These are phyloP conservation scores for Nannochloropsis salina DNA, from an alignment of 108 stramenopile genomes.

Conservation along the genomic window DNA sequence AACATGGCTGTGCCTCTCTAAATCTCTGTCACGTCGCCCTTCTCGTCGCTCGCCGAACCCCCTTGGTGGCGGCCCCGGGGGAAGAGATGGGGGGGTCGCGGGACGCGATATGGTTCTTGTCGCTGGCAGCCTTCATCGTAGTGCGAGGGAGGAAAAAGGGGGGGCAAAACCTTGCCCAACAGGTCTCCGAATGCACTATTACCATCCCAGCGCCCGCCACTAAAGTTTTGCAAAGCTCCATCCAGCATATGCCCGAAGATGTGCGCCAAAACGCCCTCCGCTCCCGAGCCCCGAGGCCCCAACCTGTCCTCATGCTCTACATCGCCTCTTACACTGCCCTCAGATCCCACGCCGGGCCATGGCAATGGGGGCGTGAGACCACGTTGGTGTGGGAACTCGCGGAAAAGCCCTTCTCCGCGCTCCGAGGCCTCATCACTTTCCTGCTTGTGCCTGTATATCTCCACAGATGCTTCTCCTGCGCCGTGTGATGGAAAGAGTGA, in stretches of 20 bases:
- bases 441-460: neutral
- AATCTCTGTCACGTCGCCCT: neutral
- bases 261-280: neutral
- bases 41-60: neutral
- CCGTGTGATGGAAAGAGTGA: neutral
- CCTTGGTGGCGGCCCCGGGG: neutral
- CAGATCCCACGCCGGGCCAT: neutral
- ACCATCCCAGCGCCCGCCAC: neutral
- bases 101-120: neutral
- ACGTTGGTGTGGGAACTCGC: neutral
- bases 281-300: neutral
- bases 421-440: neutral
- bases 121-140: neutral
- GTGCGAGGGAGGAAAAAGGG: neutral
- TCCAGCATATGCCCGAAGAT: neutral
- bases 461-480: neutral
- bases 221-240: neutral
- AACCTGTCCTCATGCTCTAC: neutral
- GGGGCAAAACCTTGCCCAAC: neutral
- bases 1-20: neutral
- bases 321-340: too few relatives aligned
- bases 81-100: neutral
- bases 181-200: neutral
- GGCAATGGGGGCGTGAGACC: neutral
- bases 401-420: neutral